A percentile compares a stretch with the other conserved stretches of the same genome.
Evolutionary conservation across 1,139 yeast species (phyloP).

Genomic region (Candida sojae): DNA sequence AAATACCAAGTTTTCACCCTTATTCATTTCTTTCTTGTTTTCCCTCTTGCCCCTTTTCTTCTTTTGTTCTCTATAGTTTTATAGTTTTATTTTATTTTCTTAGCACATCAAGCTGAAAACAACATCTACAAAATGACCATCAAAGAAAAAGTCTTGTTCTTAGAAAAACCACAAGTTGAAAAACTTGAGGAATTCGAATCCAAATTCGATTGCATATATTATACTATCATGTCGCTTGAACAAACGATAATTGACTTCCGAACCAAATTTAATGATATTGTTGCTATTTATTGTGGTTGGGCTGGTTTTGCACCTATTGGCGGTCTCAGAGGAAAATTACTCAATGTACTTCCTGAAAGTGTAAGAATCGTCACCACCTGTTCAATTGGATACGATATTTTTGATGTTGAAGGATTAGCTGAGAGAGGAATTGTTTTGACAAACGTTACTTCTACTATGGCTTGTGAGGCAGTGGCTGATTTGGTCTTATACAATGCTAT

Average conservation of each 20-base stretch:
- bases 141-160: conserved; percentile 42
- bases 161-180: conserved; percentile 40
- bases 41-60: no score
- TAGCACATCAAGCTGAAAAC: no score
- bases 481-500: conserved; percentile 62
- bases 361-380: conserved; percentile 63
- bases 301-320: conserved; percentile 53
- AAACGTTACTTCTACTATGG: conserved; percentile 63
- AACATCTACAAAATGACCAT: conserved; percentile 13
- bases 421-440: conserved; percentile 55
- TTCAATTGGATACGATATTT: conserved; percentile 70
- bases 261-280: conserved; percentile 38
- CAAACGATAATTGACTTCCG: conserved; percentile 41
- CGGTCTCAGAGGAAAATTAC: conserved; percentile 47
- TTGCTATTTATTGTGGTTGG: conserved; percentile 69
- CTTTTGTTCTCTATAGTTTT: no score
- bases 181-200: conserved; percentile 27
- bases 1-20: no score
- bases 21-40: no score
- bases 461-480: conserved; percentile 80
- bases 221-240: conserved; percentile 41
- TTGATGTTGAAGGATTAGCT: conserved; percentile 45
- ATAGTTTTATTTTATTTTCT: no score
- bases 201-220: conserved; percentile 45
- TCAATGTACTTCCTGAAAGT: conserved; percentile 51